Evolutionary conservation across 768 basidiomycete species (phyloP).

Genomic region (Suillus discolor): DNA sequence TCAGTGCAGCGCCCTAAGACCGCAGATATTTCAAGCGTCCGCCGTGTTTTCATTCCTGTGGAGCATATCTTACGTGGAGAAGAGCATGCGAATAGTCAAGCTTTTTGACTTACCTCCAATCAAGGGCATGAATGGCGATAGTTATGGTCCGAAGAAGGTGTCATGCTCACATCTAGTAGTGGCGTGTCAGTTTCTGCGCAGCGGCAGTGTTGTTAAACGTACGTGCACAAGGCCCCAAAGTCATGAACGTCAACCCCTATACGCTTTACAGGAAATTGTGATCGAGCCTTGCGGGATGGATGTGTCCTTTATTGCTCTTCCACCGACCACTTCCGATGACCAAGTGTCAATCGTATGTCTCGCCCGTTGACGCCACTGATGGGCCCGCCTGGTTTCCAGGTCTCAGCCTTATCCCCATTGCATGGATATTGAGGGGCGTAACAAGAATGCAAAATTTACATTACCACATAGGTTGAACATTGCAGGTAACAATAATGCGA

Average conservation of each 20-base stretch:
- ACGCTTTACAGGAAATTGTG: not conserved
- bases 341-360: not conserved
- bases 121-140: not conserved
- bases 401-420: not conserved
- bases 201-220: slow-evolving; percentile 5
- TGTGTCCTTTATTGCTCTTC: not conserved
- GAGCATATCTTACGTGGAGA: slow-evolving; percentile 3
- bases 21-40: not conserved
- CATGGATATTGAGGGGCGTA: not conserved
- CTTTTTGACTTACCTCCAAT: slow-evolving; percentile 1
- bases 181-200: not conserved
- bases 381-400: not conserved
- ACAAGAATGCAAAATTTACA: not conserved
- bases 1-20: slow-evolving; percentile 3
- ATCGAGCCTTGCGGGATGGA: slow-evolving; percentile 3
- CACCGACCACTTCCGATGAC: not conserved
- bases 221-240: not conserved
- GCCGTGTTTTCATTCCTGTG: not conserved
- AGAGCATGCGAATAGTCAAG: slow-evolving; percentile 1
- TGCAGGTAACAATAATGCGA: not conserved
- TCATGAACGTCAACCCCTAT: not conserved
- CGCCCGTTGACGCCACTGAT: not conserved
- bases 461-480: not conserved
- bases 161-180: not conserved
- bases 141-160: not conserved